Percentiles rank a stretch among this genome's conserved stretches.
These are phyloP conservation scores for Punica granatum DNA, from an alignment of 345 rosid species.

Conservation along the genomic window DNA sequence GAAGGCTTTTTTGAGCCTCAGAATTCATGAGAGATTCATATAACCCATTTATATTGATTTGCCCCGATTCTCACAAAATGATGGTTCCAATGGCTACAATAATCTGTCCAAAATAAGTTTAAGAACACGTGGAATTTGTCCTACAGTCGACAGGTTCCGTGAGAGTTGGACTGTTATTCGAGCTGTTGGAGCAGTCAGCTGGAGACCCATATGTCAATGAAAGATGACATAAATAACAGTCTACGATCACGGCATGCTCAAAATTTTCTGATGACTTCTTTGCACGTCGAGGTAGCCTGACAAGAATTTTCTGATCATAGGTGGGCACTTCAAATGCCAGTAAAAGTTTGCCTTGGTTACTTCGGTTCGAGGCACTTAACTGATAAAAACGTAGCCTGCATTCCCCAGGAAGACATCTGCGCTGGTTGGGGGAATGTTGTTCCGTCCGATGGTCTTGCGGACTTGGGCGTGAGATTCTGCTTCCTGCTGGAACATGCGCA, in stretches of 20 bases:
- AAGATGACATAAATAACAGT: slow-evolving; percentile 52
- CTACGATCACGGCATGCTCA: slow-evolving; percentile 60
- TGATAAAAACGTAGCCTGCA: slow-evolving; percentile 36
- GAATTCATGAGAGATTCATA: too few relatives aligned
- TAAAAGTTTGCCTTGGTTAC: not conserved
- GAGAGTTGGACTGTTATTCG: slow-evolving; percentile 59
- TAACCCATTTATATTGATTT: too few relatives aligned
- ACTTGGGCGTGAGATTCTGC: slow-evolving; percentile 62
- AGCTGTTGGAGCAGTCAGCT: slow-evolving; percentile 59
- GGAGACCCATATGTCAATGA: slow-evolving; percentile 53
- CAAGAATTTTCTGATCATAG: too few relatives aligned
- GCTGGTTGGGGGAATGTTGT: slow-evolving; percentile 26
- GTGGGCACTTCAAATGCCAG: not conserved
- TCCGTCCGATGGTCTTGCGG: slow-evolving; percentile 24
- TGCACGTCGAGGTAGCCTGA: too few relatives aligned
- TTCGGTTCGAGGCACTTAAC: slow-evolving; percentile 12
- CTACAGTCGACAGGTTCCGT: slow-evolving; percentile 45
- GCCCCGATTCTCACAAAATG: too few relatives aligned
- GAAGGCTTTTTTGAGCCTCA: too few relatives aligned
- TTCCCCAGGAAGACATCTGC: slow-evolving; percentile 28
- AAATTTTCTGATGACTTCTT: slow-evolving; percentile 41
- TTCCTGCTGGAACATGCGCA: slow-evolving; percentile 46
- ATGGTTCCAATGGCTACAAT: too few relatives aligned
- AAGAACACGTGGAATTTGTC: not conserved
- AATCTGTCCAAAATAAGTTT: too few relatives aligned